A percentile compares a stretch with the other conserved stretches of the same genome.
phyloP scores from a whole-genome alignment of 495 filamentous ascomycete genomes.

The Talaromyces proteolyticus region DNA sequence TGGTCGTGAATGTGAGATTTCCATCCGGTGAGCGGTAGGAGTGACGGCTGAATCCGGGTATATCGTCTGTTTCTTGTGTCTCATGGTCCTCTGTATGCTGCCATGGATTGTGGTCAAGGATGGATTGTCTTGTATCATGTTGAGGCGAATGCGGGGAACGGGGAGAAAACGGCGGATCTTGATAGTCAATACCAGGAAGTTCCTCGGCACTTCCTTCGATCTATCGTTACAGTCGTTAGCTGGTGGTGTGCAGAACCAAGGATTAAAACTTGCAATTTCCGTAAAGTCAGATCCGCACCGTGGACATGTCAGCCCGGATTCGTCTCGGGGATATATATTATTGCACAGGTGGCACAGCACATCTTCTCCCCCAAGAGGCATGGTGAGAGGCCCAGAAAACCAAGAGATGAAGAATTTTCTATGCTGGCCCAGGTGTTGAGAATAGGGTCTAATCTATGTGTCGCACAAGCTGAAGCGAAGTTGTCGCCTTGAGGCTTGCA shows the following conservation, averaged over 20 bases:
- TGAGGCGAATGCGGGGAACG: slow-evolving; percentile 1
- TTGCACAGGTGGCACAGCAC: slow-evolving; percentile 79
- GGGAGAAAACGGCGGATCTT: neutral
- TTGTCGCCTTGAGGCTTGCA: too few species aligned
- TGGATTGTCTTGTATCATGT: slow-evolving; percentile 14
- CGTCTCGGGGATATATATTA: slow-evolving; percentile 70
- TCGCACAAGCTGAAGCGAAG: too few species aligned
- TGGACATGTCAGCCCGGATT: slow-evolving; percentile 67
- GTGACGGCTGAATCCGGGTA: slow-evolving; percentile 36
- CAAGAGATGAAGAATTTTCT: slow-evolving; percentile 1
- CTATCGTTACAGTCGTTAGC: slow-evolving; percentile 18
- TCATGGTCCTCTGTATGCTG: slow-evolving; percentile 31
- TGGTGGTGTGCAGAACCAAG: slow-evolving; percentile 26
- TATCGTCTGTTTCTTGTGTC: slow-evolving; percentile 40
- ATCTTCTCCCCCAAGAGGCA: slow-evolving; percentile 45
- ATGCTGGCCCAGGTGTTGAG: too few species aligned
- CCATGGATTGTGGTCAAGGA: slow-evolving; percentile 33
- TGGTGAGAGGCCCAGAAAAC: slow-evolving; percentile 10
- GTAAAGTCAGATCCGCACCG: slow-evolving; percentile 69
- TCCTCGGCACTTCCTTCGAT: slow-evolving; percentile 14
- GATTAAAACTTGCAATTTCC: slow-evolving; percentile 57
- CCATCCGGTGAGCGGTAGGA: slow-evolving; percentile 44
- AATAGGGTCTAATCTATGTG: too few species aligned
- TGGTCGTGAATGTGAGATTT: slow-evolving; percentile 30
- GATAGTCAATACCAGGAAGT: neutral